Evolutionary conservation across 192 early-diverging fungal species (phyloP).

Genomic region (Lunasporangiospora selenospora): DNA sequence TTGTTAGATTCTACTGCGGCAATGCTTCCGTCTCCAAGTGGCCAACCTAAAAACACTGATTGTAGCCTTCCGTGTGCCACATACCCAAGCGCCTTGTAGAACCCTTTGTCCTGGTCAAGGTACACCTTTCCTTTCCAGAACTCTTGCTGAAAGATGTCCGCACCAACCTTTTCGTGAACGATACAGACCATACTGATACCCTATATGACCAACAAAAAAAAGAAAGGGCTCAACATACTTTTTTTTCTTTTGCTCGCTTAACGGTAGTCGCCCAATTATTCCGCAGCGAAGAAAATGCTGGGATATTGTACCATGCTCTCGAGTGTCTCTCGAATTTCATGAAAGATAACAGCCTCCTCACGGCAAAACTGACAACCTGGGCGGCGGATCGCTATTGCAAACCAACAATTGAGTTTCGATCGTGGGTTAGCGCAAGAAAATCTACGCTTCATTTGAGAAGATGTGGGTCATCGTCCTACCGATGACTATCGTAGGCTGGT

Average conservation of each 20-base stretch:
- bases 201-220: slow-evolving; percentile 13
- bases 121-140: slow-evolving; percentile 55
- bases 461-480: slow-evolving; percentile 12
- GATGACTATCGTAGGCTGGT: slow-evolving; percentile 28
- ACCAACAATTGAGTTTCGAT: too few species aligned
- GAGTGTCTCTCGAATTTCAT: slow-evolving; percentile 31
- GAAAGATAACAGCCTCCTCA: slow-evolving; percentile 48
- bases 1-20: too few species aligned
- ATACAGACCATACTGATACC: slow-evolving; percentile 56
- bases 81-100: slow-evolving; percentile 53
- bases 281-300: too few species aligned
- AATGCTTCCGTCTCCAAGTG: too few species aligned
- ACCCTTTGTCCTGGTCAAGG: slow-evolving; percentile 47
- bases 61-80: not conserved
- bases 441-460: too few species aligned
- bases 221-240: too few species aligned
- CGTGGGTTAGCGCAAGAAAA: not conserved
- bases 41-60: too few species aligned
- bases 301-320: slow-evolving; percentile 46
- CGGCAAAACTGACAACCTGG: slow-evolving; percentile 61
- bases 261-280: too few species aligned
- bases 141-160: slow-evolving; percentile 47
- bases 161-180: slow-evolving; percentile 51
- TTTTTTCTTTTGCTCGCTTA: too few species aligned
- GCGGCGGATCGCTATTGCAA: slow-evolving; percentile 48